Evolutionary conservation across 441 rosid genomes (phyloP).

Genomic region (Erodium moschatum): DNA sequence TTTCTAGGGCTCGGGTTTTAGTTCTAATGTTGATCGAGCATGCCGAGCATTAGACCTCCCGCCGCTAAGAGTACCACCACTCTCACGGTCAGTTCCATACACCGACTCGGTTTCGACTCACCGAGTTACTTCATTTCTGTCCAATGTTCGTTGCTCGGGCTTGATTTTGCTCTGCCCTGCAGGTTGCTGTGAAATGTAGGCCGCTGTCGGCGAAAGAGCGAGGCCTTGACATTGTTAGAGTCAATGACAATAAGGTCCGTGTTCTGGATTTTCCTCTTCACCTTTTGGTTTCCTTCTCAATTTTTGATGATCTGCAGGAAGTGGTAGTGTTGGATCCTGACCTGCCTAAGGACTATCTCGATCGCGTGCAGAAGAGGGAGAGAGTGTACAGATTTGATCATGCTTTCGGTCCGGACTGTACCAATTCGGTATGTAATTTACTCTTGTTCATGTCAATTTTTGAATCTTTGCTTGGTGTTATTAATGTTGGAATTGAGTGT

Average conservation of each 20-base stretch:
- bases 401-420: slow-evolving; percentile 59
- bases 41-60: slow-evolving; percentile 79
- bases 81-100: slow-evolving; percentile 42
- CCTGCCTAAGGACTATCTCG: slow-evolving; percentile 68
- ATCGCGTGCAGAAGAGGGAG: slow-evolving; percentile 70
- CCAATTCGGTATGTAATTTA: slow-evolving; percentile 44
- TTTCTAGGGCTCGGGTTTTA: slow-evolving; percentile 3
- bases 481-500: background rate
- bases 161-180: slow-evolving; percentile 6
- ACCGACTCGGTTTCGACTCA: background rate
- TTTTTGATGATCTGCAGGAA: slow-evolving; percentile 36
- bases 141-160: background rate
- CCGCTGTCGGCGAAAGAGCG: slow-evolving; percentile 51
- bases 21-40: slow-evolving; percentile 23
- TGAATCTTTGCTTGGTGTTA: slow-evolving; percentile 9
- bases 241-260: slow-evolving; percentile 45
- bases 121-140: background rate
- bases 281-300: background rate
- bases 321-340: slow-evolving; percentile 77
- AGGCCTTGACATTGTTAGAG: slow-evolving; percentile 69
- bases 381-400: slow-evolving; percentile 68
- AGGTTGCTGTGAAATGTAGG: slow-evolving; percentile 90
- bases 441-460: slow-evolving; percentile 10
- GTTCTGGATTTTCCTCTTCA: too few relatives aligned
- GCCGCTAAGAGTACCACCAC: slow-evolving; percentile 60